Conservation (phyloP, 257 asterid genomes). For the Coffea canephora region DNA sequence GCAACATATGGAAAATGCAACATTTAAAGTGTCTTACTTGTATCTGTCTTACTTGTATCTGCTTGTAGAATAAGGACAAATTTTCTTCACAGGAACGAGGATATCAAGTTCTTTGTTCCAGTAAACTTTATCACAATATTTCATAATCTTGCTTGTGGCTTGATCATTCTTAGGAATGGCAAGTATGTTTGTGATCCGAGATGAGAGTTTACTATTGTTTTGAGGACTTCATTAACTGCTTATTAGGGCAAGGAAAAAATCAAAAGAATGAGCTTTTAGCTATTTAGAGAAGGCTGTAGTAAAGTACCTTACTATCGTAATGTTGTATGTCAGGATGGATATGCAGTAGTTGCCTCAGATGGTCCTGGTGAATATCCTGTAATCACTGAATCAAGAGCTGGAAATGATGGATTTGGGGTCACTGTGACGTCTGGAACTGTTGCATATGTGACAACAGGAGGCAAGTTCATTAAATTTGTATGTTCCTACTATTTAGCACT, state of each 20-base stretch:
- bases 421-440: conserved; percentile 71
- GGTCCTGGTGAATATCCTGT: conserved; percentile 92
- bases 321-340: conserved; percentile 68
- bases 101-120: background rate
- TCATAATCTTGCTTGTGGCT: too few species aligned
- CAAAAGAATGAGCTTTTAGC: background rate
- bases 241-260: background rate
- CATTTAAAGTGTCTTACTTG: background rate
- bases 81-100: background rate
- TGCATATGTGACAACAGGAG: conserved; percentile 96
- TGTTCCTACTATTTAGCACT: background rate
- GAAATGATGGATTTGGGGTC: conserved; percentile 77
- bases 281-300: background rate
- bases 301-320: background rate
- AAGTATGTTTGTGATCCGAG: background rate
- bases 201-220: background rate
- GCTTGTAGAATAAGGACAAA: background rate
- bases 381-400: conserved; percentile 91
- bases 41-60: background rate
- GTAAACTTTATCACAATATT: background rate
- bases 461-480: conserved; percentile 37
- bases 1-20: background rate
- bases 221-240: background rate
- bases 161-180: background rate
- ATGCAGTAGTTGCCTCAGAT: conserved; percentile 88